Percentiles rank a stretch among this genome's conserved stretches.
phyloP scores from a whole-genome alignment of 2,329 filamentous ascomycete species.

The Colletotrichum acutatum region DNA sequence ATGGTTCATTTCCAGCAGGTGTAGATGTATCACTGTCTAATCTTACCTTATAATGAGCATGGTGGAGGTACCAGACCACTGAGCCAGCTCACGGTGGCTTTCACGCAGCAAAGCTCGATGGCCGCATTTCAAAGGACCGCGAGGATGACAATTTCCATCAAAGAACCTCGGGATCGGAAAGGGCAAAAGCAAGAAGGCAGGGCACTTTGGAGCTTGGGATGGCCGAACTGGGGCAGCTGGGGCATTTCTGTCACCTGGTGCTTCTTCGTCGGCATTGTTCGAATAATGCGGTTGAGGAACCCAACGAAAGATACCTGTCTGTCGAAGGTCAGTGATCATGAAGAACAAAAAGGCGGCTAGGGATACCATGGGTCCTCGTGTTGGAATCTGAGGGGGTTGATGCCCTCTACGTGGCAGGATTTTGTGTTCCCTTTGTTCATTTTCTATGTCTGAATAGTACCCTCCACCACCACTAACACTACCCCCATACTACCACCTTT shows the following conservation, averaged over 20 bases:
- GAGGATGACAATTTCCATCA: conserved; percentile 40
- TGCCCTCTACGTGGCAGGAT: conserved; percentile 30
- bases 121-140: conserved; percentile 28
- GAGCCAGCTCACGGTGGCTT: conserved; percentile 30
- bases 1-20: conserved; percentile 56
- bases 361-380: conserved; percentile 32
- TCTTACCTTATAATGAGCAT: conserved; percentile 54
- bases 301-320: conserved; percentile 20
- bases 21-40: conserved; percentile 64
- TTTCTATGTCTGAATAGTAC: conserved; percentile 37
- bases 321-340: conserved; percentile 28
- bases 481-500: not conserved
- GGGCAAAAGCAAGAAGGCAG: conserved; percentile 42
- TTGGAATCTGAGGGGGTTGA: conserved; percentile 27
- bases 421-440: conserved; percentile 37
- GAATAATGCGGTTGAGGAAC: conserved; percentile 3
- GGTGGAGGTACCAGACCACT: conserved; percentile 33
- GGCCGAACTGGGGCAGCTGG: conserved; percentile 35
- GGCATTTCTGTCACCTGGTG: conserved; percentile 26
- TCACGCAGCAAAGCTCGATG: conserved; percentile 39
- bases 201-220: conserved; percentile 39
- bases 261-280: conserved; percentile 18
- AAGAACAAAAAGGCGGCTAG: conserved; percentile 26
- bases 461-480: conserved; percentile 10
- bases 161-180: conserved; percentile 47